These are phyloP conservation scores for Telfairia occidentalis DNA, from an alignment of 331 rosid genomes.

Conservation along the genomic window DNA sequence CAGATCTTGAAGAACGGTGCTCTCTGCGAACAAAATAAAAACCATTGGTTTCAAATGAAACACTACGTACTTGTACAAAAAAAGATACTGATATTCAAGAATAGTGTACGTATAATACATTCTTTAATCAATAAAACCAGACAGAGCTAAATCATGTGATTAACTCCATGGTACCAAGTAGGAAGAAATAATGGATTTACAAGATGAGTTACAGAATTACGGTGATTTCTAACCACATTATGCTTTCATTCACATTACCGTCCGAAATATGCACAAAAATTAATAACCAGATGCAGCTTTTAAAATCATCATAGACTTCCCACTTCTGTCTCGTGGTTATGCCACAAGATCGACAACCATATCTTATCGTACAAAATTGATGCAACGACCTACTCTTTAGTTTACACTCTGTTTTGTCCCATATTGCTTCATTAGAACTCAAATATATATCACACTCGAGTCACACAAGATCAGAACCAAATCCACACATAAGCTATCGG, in stretches of 20 bases:
- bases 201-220: background rate
- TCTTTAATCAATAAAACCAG: background rate
- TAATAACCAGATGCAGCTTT: background rate
- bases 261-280: background rate
- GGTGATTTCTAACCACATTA: background rate
- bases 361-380: background rate
- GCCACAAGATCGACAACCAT: background rate
- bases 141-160: background rate
- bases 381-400: background rate
- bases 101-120: too few relatives aligned
- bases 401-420: background rate
- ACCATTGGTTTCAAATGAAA: background rate
- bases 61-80: background rate
- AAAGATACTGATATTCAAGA: background rate
- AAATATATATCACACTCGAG: background rate
- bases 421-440: background rate
- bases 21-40: constrained; percentile 40
- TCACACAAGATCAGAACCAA: constrained; percentile 1
- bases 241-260: background rate
- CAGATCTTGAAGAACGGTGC: constrained; percentile 47
- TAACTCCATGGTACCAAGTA: background rate
- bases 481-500: background rate
- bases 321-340: background rate
- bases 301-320: background rate
- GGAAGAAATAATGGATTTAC: background rate